Percentiles rank a stretch among this genome's conserved stretches.
phyloP scores from a whole-genome alignment of 148 eudicot species.

The Heliosperma pusillum region DNA sequence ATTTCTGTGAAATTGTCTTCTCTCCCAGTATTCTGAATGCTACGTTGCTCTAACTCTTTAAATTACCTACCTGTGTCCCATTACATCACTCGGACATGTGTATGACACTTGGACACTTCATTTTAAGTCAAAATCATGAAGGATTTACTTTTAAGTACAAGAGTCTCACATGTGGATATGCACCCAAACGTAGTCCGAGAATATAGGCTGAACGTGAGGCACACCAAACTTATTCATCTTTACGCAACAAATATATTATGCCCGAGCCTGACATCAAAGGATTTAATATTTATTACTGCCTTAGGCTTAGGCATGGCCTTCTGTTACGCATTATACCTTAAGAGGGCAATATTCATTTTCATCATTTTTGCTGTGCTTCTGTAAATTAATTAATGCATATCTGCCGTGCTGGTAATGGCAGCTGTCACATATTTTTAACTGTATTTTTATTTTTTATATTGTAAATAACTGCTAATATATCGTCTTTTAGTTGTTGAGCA shows the following conservation, averaged over 20 bases:
- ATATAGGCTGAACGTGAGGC: neutral
- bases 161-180: neutral
- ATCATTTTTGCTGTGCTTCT: neutral
- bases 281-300: slow-evolving; percentile 2
- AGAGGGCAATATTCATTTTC: neutral
- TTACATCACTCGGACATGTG: neutral
- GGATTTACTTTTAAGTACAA: neutral
- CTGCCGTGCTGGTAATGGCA: neutral
- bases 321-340: neutral
- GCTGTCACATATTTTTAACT: neutral
- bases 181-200: neutral
- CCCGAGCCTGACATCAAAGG: neutral
- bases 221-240: neutral
- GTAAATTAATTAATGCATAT: neutral
- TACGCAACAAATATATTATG: neutral
- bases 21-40: neutral
- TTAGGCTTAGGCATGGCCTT: neutral
- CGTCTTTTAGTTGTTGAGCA: slow-evolving; percentile 69
- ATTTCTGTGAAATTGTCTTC: slow-evolving; percentile 1
- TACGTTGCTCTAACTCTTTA: neutral
- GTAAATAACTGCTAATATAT: neutral
- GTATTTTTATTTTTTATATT: neutral
- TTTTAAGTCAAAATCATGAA: neutral
- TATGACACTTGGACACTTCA: neutral
- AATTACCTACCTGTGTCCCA: neutral